Percentiles rank a stretch among this genome's conserved stretches.
Evolutionary conservation across 2,329 filamentous ascomycete species (phyloP).

Genomic region (Penicillium vulpinum): DNA sequence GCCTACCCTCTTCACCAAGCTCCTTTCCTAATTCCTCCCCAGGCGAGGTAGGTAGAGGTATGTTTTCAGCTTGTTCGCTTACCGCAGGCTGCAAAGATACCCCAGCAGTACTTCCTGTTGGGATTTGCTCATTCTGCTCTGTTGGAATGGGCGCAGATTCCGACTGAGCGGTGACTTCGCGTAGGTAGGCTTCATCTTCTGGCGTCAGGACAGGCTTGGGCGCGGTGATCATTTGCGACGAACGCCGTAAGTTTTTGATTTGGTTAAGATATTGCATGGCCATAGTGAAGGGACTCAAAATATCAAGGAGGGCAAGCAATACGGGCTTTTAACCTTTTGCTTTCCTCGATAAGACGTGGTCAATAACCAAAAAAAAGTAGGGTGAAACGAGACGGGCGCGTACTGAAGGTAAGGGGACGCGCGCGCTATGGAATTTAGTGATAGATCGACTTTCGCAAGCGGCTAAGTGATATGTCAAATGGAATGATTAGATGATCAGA

Average conservation of each 20-base stretch:
- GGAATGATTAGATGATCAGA: background rate
- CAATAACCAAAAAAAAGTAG: conserved; percentile 1
- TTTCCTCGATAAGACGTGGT: background rate
- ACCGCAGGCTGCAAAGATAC: conserved; percentile 20
- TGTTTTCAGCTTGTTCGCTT: conserved; percentile 49
- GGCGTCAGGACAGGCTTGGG: conserved; percentile 55
- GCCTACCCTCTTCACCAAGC: conserved; percentile 35
- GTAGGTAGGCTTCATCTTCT: conserved; percentile 62
- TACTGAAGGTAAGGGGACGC: conserved; percentile 15
- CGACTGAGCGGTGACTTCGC: conserved; percentile 50
- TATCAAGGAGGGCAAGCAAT: background rate
- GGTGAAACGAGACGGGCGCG: conserved; percentile 17
- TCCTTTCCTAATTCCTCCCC: conserved; percentile 41
- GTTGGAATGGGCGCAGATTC: conserved; percentile 20
- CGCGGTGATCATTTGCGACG: conserved; percentile 32
- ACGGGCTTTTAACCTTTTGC: background rate
- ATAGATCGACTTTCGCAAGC: conserved; percentile 16
- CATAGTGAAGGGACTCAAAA: conserved; percentile 4
- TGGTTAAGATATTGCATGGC: conserved; percentile 47
- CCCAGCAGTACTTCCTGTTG: background rate
- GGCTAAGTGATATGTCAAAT: background rate
- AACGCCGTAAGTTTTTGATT: conserved; percentile 41
- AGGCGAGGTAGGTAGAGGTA: conserved; percentile 54
- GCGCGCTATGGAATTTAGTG: conserved; percentile 6
- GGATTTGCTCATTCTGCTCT: conserved; percentile 3